phyloP scores from a whole-genome alignment of 192 early-diverging fungal species.

The Rhizoclosmatium globosum region DNA sequence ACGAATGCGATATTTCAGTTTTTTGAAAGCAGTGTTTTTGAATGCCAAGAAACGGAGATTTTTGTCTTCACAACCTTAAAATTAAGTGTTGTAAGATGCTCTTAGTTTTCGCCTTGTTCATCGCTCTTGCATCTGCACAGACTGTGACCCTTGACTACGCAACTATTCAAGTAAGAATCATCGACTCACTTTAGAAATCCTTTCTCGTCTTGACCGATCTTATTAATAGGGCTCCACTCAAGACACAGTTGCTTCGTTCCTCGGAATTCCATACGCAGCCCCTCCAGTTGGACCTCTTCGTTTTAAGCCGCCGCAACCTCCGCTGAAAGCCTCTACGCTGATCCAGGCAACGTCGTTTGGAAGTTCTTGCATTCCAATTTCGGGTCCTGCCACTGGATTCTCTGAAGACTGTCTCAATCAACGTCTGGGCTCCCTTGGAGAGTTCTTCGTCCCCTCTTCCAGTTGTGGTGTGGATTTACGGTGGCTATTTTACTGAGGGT shows the following conservation, averaged over 20 bases:
- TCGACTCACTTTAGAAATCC: no score
- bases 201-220: no score
- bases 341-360: conserved; percentile 24
- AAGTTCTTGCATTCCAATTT: conserved; percentile 35
- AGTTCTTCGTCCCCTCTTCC: conserved; percentile 46
- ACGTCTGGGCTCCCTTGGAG: conserved; percentile 48
- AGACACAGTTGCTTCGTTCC: neutral
- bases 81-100: no score
- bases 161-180: no score
- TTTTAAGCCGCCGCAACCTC: conserved; percentile 54
- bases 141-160: no score
- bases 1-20: no score
- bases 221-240: neutral
- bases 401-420: conserved; percentile 58
- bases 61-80: no score
- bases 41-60: no score
- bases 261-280: conserved; percentile 60
- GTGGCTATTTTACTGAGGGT: conserved; percentile 62
- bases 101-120: no score
- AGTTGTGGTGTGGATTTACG: conserved; percentile 70
- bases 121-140: no score
- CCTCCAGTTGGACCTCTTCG: conserved; percentile 51
- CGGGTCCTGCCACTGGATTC: conserved; percentile 41
- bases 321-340: conserved; percentile 22
- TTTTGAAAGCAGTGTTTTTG: no score